Evolutionary conservation across 1,284 basidiomycete species (phyloP), one percentile per base, ranked within the genome.

Genomic region (Tilletia indica): DNA sequence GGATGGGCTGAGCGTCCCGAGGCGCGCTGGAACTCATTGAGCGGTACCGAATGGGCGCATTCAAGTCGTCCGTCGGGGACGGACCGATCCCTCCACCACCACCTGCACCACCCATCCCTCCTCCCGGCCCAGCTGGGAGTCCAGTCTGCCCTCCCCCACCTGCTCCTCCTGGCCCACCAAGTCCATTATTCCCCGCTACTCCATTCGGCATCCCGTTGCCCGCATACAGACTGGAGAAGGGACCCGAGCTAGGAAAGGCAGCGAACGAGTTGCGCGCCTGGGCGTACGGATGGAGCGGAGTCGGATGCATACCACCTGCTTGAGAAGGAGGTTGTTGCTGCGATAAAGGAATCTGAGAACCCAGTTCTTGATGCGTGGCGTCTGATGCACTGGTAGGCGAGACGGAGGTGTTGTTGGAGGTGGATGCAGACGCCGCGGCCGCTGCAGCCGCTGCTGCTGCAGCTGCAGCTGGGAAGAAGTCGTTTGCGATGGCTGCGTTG

Each of bases 1-100:
- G 47, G 72, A 73, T 63, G 70, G 71, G 39, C 76, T n/a, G 73
- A 72, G 14, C 76, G 76, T 36, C 76, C 76, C 64, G 72, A 74
- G 68, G 74, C 74, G 76, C 76, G 0, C 73, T 74, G 66, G 73
- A 73, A 48, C 74, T 76, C 76, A 77, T 77, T 14, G 76, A 77
- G 1, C 76, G 72, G 68, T 77, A 77, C 64, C 76, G 73, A 21
- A 68, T 70, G 16, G 76, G 76, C 66, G 25, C 66, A 31, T n/a
- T 66, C n/a, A 38, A 25, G 12, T 49, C 66, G 66, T 67, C 39
- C 25, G 42, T 14, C 14, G 66, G 21, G 5, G 42, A 45, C 9
- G 42, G 14, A 9, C 42, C 42, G 42, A 9, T 45, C 6, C 42
- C 14, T 14, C 42, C 42, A 45, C 42, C 42, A 45, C 42, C 42